These are phyloP conservation scores for Phaeotremella fagi DNA, from an alignment of 768 basidiomycete genomes.

Conservation along the genomic window DNA sequence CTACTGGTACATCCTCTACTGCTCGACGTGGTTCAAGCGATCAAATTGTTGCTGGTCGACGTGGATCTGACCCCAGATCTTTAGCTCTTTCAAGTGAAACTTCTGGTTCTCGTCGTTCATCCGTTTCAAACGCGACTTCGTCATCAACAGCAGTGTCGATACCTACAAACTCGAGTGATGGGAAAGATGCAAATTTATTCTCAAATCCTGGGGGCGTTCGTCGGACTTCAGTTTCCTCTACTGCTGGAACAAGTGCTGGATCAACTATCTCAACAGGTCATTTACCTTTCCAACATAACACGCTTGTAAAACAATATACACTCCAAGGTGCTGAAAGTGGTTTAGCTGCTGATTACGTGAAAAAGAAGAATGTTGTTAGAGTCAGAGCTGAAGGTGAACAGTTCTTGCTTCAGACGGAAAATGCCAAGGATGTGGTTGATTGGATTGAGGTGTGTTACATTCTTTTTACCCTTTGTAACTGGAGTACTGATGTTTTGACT, in stretches of 20 bases:
- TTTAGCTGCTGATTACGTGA: constrained; percentile 87
- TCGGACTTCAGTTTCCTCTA: constrained; percentile 5
- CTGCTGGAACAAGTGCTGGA: constrained; percentile 11
- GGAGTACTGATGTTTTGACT: constrained; percentile 1
- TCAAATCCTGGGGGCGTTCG: background rate
- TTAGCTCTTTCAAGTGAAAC: too few relatives aligned
- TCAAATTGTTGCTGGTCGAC: background rate
- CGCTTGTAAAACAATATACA: constrained; percentile 67
- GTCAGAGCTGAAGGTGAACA: constrained; percentile 92
- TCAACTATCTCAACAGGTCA: constrained; percentile 1
- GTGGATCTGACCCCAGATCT: background rate
- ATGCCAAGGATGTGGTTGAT: constrained; percentile 76
- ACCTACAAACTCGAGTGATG: constrained; percentile 3
- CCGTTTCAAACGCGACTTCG: background rate
- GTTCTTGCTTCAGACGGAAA: constrained; percentile 83
- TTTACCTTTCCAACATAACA: constrained; percentile 46
- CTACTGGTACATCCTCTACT: background rate
- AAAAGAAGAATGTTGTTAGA: constrained; percentile 88
- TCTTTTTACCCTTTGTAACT: background rate
- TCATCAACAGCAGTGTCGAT: background rate
- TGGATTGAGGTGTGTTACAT: constrained; percentile 84
- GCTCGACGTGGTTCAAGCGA: constrained; percentile 1
- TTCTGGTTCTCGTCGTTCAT: background rate
- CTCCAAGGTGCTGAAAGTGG: constrained; percentile 90
- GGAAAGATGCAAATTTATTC: constrained; percentile 22